Evolutionary conservation across 805 yeast species (phyloP), one percentile per base, ranked within the genome.

Genomic region (Blastobotrys terrestris): DNA sequence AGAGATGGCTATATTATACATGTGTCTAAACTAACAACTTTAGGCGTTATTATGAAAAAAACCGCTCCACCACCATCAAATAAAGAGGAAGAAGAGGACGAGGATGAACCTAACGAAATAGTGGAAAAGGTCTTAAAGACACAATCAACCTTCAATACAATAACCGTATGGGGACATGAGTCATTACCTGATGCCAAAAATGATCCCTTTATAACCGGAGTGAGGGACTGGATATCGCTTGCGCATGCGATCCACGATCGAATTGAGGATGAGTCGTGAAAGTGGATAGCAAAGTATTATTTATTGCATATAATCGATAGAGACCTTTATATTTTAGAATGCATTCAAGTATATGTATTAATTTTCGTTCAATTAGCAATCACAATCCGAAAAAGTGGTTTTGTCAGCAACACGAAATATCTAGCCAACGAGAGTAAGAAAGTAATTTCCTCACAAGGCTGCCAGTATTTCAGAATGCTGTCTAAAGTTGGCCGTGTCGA

Each of bases 111-210:
- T 4, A 53, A 54, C 1, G 53, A 55, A 31, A 40, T 39, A 8
- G 50, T 54, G 7, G 55, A 47, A 11, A 50, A 44, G 35, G 40
- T 44, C 7, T 47, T 55, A 40, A 41, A 44, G 44, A 35, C 52
- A 3, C 15, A 26, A 6, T 41, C 43, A 11, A 16, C 41, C 22
- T 57, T 58, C 31, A 45, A 52, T 14, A 40, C 39, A 31, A 35
- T 63, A 15, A 56, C 59, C 3, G 60, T 63, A 1, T 63, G 66
- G 66, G 65, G 59, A 19, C 66, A 63, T 35, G 65, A 63, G 39
- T 31, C 49, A 1, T 19, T 41, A n/a, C 66, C 66, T 8, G 58
- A 55, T 2, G 5, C 35, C 5, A 41, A 35, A 5, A 44, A 54
- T 19, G 66, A 63, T 46, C 63, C 64, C 15, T 63, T 63, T 62